Conservation (phyloP, 2,329 filamentous ascomycete species). For the Alternaria conjuncta region DNA sequence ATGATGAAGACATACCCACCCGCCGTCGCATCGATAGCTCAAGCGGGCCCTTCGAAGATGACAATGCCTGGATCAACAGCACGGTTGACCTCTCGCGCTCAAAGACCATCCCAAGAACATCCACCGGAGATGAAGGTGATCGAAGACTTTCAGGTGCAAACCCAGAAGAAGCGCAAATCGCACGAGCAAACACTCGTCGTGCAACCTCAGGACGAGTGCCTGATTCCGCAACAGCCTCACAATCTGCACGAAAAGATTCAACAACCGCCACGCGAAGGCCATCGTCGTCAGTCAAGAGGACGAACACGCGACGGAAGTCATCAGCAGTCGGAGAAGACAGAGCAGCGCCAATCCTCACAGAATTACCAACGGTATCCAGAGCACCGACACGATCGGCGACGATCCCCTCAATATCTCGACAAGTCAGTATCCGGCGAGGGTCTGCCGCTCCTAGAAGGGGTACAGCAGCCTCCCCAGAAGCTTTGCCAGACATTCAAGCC, state of each 20-base stretch:
- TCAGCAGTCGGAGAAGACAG: not conserved
- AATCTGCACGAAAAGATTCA: not conserved
- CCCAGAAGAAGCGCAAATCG: conserved; percentile 1
- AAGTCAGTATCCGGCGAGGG: not conserved
- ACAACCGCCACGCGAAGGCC: conserved; percentile 2
- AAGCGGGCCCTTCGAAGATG: conserved; percentile 12
- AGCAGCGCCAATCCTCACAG: not conserved
- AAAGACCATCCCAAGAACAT: not conserved
- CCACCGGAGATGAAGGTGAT: not conserved
- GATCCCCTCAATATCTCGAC: not conserved
- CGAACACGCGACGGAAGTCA: conserved; percentile 7
- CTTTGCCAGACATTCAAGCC: not conserved
- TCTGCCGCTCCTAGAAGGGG: not conserved
- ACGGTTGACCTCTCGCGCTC: conserved; percentile 11
- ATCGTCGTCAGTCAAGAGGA: conserved; percentile 10
- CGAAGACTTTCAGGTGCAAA: not conserved
- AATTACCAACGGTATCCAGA: not conserved
- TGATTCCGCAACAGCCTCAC: not conserved
- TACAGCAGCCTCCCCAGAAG: not conserved
- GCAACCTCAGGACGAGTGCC: conserved; percentile 3
- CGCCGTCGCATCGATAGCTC: conserved; percentile 2
- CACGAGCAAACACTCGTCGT: not conserved
- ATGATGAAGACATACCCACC: not conserved
- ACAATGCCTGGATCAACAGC: conserved; percentile 2
- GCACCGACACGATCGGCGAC: conserved; percentile 1